Percentiles rank a stretch among this genome's conserved stretches.
Conservation (phyloP, 2,329 filamentous ascomycete genomes). For the Apiospora hydei region DNA sequence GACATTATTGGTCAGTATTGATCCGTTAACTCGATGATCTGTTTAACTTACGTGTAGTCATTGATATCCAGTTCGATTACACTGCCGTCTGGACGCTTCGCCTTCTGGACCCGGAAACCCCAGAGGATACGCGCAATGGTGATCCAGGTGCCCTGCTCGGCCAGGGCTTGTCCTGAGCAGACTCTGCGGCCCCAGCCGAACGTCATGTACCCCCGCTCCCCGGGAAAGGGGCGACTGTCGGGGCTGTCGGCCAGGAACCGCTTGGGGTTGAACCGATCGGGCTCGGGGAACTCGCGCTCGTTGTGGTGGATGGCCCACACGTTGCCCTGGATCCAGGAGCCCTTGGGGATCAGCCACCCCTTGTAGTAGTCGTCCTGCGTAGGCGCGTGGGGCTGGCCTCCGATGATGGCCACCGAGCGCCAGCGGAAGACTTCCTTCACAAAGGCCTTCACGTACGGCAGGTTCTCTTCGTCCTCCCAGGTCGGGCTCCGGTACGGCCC, state of each 20-base stretch:
- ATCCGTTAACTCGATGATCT: background rate
- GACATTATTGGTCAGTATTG: background rate
- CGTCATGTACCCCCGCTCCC: conserved; percentile 59
- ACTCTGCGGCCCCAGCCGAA: conserved; percentile 64
- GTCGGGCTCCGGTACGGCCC: conserved; percentile 54
- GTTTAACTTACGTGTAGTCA: conserved; percentile 55
- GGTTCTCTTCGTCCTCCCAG: conserved; percentile 53
- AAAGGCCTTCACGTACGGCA: conserved; percentile 62
- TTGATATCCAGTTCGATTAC: conserved; percentile 63
- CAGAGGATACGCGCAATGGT: conserved; percentile 64
- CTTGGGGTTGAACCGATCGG: conserved; percentile 52
- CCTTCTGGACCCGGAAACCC: conserved; percentile 59
- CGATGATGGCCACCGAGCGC: conserved; percentile 60
- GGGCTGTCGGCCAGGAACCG: conserved; percentile 48
- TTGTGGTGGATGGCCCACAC: conserved; percentile 58
- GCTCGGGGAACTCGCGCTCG: conserved; percentile 55
- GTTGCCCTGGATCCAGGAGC: conserved; percentile 58
- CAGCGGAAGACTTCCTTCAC: conserved; percentile 65
- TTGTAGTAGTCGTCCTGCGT: conserved; percentile 56
- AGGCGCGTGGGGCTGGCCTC: conserved; percentile 57
- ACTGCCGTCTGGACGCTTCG: conserved; percentile 47
- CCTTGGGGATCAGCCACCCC: conserved; percentile 57
- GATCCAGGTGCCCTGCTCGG: conserved; percentile 67
- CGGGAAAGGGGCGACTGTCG: conserved; percentile 53
- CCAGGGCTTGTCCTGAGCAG: conserved; percentile 61